phyloP scores from a whole-genome alignment of 2,329 filamentous ascomycete genomes.

The Bisporella sp. region DNA sequence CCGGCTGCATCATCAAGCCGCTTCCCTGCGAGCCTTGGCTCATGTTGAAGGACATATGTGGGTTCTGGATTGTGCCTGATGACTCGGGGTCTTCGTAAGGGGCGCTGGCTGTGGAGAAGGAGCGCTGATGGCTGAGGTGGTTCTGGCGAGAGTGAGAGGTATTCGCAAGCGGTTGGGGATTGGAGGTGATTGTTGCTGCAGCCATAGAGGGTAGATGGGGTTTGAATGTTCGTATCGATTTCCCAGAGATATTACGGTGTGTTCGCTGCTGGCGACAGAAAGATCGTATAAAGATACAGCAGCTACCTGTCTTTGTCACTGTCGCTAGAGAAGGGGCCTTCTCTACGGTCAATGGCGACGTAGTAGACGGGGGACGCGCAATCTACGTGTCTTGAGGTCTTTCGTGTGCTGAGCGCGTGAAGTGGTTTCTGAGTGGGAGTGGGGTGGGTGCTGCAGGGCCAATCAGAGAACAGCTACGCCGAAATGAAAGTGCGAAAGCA shows the following conservation, averaged over 20 bases:
- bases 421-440: constrained; percentile 14
- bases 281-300: too few relatives aligned
- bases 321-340: constrained; percentile 2
- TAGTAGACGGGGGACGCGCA: neutral
- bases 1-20: constrained; percentile 27
- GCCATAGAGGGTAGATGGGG: constrained; percentile 15
- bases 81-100: constrained; percentile 15
- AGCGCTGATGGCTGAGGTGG: constrained; percentile 16
- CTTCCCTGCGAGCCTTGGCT: constrained; percentile 26
- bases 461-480: neutral
- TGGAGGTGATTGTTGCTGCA: constrained; percentile 19
- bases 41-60: constrained; percentile 28
- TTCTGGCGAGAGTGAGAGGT: constrained; percentile 24
- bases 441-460: constrained; percentile 1
- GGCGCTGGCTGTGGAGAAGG: constrained; percentile 14
- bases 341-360: constrained; percentile 12
- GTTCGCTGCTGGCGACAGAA: too few relatives aligned
- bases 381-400: neutral
- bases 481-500: too few relatives aligned
- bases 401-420: constrained; percentile 17
- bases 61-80: constrained; percentile 9
- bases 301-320: neutral
- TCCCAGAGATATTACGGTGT: too few relatives aligned
- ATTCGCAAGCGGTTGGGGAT: constrained; percentile 21
- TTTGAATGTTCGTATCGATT: neutral